Base-by-base conservation (phyloP, 805 yeast species). In the Sugiyamaella mastotermitis region DNA sequence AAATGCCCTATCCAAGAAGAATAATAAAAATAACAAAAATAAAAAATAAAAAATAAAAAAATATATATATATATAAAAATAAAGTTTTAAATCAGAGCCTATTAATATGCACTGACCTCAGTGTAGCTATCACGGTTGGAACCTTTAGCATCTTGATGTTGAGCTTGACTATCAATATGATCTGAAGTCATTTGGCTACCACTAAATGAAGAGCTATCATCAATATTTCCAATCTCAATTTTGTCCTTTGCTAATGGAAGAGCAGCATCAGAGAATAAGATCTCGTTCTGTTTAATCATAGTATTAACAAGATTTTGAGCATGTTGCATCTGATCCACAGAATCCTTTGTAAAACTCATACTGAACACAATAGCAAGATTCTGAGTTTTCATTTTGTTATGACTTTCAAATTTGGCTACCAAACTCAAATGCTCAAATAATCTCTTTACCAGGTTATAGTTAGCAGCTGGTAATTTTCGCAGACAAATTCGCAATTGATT, bases 291-390 rank as follows among this genome's bases (percentile, higher is more conserved):
- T 16, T 48, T 62, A 43, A 76, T 76, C 58, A 75, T 62, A 15
- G 63, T 57, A 42, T 71, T 72, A 37, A 76, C 56, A 35, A 76
- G 64, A 17, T 64, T 62, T 58, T 76, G 81, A 54, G 76, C 62
- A 3, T 74, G 69, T 16, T 78, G 75, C 47, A 75, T 56, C 19
- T 69, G 71, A 31, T 46, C 46, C 16, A 48, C 46, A 17, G 42
- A 40, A 15, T 37, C 33, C 14, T 50, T 39, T 3, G 65, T 65
- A 48, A 75, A 72, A 58, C 79, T 73, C 78, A 76, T 76, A 3
- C 80, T 70, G 52, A 90, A 81, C 5, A 90, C 96, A 39, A 94
- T 90, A 3, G 96, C 94, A 52, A 90, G 63, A 55, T 90, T 90
- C 1, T 86, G 79, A 2, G 94, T 76, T 40, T 81, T 84, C 97